Base-by-base conservation (phyloP, 805 yeast species). In the Saccharomycopsis sp. region DNA sequence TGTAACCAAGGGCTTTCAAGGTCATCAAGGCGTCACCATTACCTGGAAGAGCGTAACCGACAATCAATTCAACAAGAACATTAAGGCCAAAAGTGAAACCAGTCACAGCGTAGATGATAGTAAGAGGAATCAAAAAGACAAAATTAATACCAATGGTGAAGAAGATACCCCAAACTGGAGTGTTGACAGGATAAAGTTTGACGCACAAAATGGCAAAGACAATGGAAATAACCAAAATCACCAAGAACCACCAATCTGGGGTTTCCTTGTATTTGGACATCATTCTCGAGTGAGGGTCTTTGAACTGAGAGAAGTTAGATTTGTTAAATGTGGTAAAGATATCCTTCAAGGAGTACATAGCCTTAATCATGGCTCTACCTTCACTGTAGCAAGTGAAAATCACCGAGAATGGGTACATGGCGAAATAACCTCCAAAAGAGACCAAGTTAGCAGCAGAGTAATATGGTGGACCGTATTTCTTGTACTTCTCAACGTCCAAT, bases 91-190 rank as follows among this genome's bases (percentile, higher is more conserved):
- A 71, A 9, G 70, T 64, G 57, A 72, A 72, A 52, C 83, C 82
- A 2, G 85, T 80, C 24, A 75, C 74, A 3, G 84, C 73, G 44
- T 70, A 73, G 58, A 83, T 66, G 2, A 79, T 70, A n/a, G 79
- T 73, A 44, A 81, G 68, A 51, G 86, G 85, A 47, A 82, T 71
- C 63, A 81, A 71, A 61, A 82, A 81, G 2, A 78, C 69, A 50
- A 77, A 69, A 62, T 80, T 81, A 49, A 83, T 70, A 23, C 74
- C 83, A 47, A 81, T 64, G 2, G 80, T 75, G 62, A 83, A 75
- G 70, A 82, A 78, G 47, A 83, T 72, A 25, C 81, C 78, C 86
- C 87, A 83, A 23, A 82, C 80, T 19, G 86, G 86, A 2, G 86
- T 80, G 54, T 80, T 71, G 50, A 66, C 68, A 1, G 81, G 82